Evolutionary conservation across 1,139 yeast species (phyloP).

Genomic region (Suhomyces taliae): DNA sequence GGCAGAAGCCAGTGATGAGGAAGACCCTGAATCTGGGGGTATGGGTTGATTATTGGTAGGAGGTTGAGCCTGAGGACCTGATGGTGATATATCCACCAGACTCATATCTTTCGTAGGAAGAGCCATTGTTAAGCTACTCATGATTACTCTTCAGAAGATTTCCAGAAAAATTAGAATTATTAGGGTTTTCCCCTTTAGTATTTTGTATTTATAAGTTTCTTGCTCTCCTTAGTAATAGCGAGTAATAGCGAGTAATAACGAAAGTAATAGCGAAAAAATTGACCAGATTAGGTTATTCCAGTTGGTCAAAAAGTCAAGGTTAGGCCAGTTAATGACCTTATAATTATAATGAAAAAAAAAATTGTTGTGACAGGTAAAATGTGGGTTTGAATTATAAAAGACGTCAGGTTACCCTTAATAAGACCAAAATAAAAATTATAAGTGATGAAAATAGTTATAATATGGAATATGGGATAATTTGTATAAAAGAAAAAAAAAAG

Average conservation of each 20-base stretch:
- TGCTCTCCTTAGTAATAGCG: constrained; percentile 4
- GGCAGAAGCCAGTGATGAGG: not conserved
- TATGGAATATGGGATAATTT: too few relatives aligned
- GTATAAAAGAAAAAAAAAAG: too few relatives aligned
- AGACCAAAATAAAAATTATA: too few relatives aligned
- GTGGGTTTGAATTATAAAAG: too few relatives aligned
- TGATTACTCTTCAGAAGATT: not conserved
- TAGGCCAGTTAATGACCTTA: not conserved
- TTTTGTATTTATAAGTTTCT: constrained; percentile 1
- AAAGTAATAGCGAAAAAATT: constrained; percentile 6
- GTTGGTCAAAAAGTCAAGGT: not conserved
- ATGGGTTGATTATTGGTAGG: not conserved
- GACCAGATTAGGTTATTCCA: constrained; percentile 1
- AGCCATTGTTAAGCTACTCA: constrained; percentile 6
- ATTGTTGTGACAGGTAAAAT: too few relatives aligned
- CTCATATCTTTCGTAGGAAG: constrained; percentile 1
- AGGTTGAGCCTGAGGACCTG: not conserved
- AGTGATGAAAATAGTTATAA: too few relatives aligned
- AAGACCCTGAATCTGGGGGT: not conserved
- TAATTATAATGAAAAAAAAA: too few relatives aligned
- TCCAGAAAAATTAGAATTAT: too few relatives aligned
- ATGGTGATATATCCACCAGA: not conserved
- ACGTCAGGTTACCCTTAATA: too few relatives aligned
- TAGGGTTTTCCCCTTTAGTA: too few relatives aligned
- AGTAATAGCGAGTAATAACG: constrained; percentile 1